Evolutionary conservation across 148 eudicot species (phyloP), one percentile per base, ranked within the genome.

Genomic region (Fagopyrum homotropicum): DNA sequence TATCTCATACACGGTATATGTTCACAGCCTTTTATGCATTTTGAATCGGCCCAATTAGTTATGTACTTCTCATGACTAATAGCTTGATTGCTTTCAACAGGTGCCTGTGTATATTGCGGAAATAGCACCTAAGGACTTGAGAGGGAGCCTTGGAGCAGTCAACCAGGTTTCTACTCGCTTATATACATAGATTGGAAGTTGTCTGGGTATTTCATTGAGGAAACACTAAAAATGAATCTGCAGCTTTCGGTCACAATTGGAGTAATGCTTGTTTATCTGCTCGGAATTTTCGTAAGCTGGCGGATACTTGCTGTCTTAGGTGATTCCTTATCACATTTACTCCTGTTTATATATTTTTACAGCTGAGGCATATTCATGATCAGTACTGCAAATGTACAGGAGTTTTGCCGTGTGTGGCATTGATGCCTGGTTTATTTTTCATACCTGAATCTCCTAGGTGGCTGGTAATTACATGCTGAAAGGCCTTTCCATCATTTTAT

Each of bases 391-490:
- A 63, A 5, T 78, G 50, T 26, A 81, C 89, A 94, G 98, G 97
- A 77, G 83, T 78, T 69, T 78, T 94, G 74, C 97, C 98, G 9
- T 90, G 96, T 81, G 74, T 84, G 17, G 72, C 81, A 7, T 79
- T 94, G 89, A 88, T 91, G 77, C 98, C 97, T 79, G 96, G 97
- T 73, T 79, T 94, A 68, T 94, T 94, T 84, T 94, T 94, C 66
- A 77, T 94, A 77, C 98, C 98, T 14, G 98, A 91, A 76, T 94
- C 98, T 84, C 98, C 98, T 77, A 86, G 98, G 72, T 91, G 98
- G 97, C 85, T 94, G 98, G 98, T 94, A 84, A 85, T 45, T 57
- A 43, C 46, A 72, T 15, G 35, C 61, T 40, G n/a, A 30, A 63
- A 63, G 16, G 30, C 69, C 6, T 63, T 1, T 63, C 45, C 43